These are phyloP conservation scores for Suillus plorans DNA, from an alignment of 768 basidiomycete species.

Conservation along the genomic window DNA sequence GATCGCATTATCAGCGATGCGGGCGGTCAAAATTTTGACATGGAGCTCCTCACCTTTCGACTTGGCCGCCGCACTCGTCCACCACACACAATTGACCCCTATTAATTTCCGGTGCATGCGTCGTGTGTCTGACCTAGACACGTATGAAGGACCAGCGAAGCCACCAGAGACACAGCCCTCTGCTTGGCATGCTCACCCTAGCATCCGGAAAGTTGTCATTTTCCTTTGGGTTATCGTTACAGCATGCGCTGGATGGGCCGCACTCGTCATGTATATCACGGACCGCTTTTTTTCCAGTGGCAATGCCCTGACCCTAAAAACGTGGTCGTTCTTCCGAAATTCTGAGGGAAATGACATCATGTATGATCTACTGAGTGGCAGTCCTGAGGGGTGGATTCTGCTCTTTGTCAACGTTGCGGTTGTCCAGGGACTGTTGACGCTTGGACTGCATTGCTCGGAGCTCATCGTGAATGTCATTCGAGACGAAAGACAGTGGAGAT, in stretches of 20 bases:
- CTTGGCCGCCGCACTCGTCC: conserved; percentile 28
- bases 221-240: conserved; percentile 24
- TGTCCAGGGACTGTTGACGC: conserved; percentile 29
- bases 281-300: no score
- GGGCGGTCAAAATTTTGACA: conserved; percentile 24
- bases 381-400: conserved; percentile 24
- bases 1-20: conserved; percentile 23
- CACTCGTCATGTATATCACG: conserved; percentile 8
- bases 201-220: conserved; percentile 19
- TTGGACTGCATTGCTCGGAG: conserved; percentile 29
- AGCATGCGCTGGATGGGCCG: conserved; percentile 23
- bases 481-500: conserved; percentile 28
- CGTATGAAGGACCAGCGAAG: conserved; percentile 9
- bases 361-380: conserved; percentile 15
- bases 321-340: conserved; percentile 29
- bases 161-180: conserved; percentile 23
- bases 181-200: conserved; percentile 27
- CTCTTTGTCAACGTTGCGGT: conserved; percentile 24
- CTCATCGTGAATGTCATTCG: conserved; percentile 27
- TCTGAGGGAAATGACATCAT: conserved; percentile 11
- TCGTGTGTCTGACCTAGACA: conserved; percentile 14
- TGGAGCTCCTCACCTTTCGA: conserved; percentile 35
- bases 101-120: conserved; percentile 26
- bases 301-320: no score
- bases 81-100: conserved; percentile 22